phyloP scores from a whole-genome alignment of 345 rosid genomes.

The Psidium friedrichsthalianum region DNA sequence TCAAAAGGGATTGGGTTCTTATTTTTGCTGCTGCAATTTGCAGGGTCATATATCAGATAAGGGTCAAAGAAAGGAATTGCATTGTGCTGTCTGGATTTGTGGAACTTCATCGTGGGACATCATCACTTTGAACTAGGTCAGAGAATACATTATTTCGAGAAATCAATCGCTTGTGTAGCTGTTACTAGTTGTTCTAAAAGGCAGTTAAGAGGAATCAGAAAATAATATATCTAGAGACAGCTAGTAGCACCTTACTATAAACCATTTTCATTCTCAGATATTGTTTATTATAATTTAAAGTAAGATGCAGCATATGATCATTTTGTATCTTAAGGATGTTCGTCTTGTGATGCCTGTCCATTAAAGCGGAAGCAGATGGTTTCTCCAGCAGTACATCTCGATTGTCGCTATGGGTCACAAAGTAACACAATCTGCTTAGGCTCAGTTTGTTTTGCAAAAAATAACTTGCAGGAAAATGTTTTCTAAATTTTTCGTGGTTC shows the following conservation, averaged over 20 bases:
- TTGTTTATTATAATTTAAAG: not conserved
- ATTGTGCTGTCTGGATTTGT: conserved; percentile 60
- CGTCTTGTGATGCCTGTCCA: not conserved
- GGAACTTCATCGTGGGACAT: conserved; percentile 32
- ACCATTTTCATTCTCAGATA: not conserved
- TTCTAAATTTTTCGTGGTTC: no score
- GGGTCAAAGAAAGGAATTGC: conserved; percentile 57
- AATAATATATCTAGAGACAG: not conserved
- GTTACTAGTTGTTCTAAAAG: not conserved
- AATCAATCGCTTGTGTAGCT: not conserved
- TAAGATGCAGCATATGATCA: not conserved
- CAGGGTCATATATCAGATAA: conserved; percentile 64
- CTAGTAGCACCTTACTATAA: not conserved
- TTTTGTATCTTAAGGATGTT: not conserved
- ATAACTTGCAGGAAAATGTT: no score
- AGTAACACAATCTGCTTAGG: not conserved
- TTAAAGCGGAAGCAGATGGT: not conserved
- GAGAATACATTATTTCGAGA: not conserved
- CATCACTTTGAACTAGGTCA: conserved; percentile 25
- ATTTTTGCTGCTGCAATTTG: conserved; percentile 5
- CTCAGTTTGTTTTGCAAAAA: no score
- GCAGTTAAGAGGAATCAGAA: not conserved
- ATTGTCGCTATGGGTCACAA: not conserved
- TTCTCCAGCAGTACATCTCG: not conserved
- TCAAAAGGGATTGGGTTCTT: not conserved